Base-by-base conservation (phyloP, 2,329 filamentous ascomycete species). In the Aspergillus bombycis region DNA sequence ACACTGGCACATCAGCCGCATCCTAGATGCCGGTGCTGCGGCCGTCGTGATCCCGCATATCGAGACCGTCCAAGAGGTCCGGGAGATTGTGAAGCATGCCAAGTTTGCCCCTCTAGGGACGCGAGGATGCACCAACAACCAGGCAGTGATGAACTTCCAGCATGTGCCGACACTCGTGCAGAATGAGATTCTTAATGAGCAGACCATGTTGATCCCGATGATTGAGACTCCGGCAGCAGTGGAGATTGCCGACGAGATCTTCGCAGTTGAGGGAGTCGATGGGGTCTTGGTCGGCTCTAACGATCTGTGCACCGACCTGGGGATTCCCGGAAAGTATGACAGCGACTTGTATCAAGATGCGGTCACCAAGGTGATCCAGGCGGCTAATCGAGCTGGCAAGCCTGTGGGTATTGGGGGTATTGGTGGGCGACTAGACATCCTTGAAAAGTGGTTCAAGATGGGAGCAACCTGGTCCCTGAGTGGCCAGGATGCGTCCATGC, bases 261-360 rank as follows among this genome's bases (percentile, higher is more conserved):
- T 77, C 1, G 78, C 78, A 0, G 63, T 81, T 1, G 75, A 80
- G 0, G 80, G 80, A 0, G 80, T 83, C 4, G 81, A 83, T 62
- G 76, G 71, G 1, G 67, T 83, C 0, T 69, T 83, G 3, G 76
- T 82, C 23, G 80, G 81, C 7, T 78, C 80, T 1, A 82, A 82
- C 56, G 81, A 82, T 61, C 67, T 83, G 56, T 78, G 72, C 23
- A 75, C 78, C 1, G 80, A 82, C 48, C 74, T 82, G 70, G 80
- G 80, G 0, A 80, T 80, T 34, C 78, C 78, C 0, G 79, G 79
- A 2, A 68, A 79, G 50, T 41, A 41, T 10, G 38, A 41, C 38
- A 41, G 16, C 10, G 38, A 41, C 19, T 9, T n/a, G 38, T 41
- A 41, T 41, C 38, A 41, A n/a, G 38, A 41, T 41, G 38, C 38